These are phyloP conservation scores for Aspergillus tubingensis DNA, from an alignment of 2,329 filamentous ascomycete species.

Conservation along the genomic window DNA sequence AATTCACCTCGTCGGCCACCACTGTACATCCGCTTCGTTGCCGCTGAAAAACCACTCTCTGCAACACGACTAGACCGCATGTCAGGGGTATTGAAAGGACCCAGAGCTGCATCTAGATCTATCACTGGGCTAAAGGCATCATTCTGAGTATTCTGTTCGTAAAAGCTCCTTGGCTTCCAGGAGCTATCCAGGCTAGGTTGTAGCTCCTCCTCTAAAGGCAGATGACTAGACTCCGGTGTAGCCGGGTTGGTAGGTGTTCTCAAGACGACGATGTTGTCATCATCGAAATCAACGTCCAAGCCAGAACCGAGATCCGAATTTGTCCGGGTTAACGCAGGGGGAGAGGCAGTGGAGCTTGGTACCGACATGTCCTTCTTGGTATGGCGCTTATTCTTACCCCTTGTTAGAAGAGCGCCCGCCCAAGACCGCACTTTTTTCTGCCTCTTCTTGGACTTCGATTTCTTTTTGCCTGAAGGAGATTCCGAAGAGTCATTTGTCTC, in stretches of 20 bases:
- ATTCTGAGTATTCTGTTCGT: constrained; percentile 52
- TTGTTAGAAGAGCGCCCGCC: constrained; percentile 55
- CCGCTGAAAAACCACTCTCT: constrained; percentile 42
- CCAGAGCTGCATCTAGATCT: constrained; percentile 89
- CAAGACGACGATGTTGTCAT: constrained; percentile 52
- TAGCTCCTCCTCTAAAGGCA: constrained; percentile 19
- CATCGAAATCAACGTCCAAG: constrained; percentile 51
- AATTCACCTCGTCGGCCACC: constrained; percentile 50
- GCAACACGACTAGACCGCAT: constrained; percentile 36
- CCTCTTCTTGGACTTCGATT: constrained; percentile 50
- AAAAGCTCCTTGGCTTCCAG: constrained; percentile 49
- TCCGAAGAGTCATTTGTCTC: constrained; percentile 25
- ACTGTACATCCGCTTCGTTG: constrained; percentile 51
- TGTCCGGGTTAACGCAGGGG: constrained; percentile 45
- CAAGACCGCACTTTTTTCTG: constrained; percentile 73
- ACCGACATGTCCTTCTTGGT: constrained; percentile 44
- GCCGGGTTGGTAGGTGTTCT: constrained; percentile 45
- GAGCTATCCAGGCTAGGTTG: constrained; percentile 36
- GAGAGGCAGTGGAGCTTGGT: constrained; percentile 44
- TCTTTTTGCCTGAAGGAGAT: constrained; percentile 33
- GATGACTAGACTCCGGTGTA: constrained; percentile 29
- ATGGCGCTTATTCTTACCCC: constrained; percentile 49
- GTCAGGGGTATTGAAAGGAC: constrained; percentile 77
- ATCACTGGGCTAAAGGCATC: constrained; percentile 79
- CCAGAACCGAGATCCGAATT: constrained; percentile 46